phyloP scores from a whole-genome alignment of 495 filamentous ascomycete genomes.

The Talaromyces liani region DNA sequence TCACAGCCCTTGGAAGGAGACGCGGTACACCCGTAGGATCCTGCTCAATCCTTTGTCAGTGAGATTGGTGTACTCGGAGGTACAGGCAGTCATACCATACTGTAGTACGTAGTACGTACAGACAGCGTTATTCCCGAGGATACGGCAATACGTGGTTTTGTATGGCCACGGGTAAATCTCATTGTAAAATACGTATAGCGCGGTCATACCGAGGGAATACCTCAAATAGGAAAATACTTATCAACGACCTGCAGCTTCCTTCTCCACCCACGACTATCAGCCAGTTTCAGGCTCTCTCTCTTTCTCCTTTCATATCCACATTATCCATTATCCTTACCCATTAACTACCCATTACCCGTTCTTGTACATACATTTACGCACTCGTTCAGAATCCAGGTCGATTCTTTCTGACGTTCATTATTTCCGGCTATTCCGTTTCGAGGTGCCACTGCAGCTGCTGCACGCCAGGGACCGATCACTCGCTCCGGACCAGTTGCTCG shows the following conservation, averaged over 20 bases:
- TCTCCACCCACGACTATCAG: slow-evolving; percentile 1
- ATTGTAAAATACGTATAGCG: neutral
- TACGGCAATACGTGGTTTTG: neutral
- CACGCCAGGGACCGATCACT: slow-evolving; percentile 4
- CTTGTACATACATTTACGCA: neutral
- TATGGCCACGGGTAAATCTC: neutral
- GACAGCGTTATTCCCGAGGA: neutral
- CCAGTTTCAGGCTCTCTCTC: neutral
- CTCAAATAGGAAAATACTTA: slow-evolving; percentile 7
- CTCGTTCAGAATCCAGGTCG: neutral
- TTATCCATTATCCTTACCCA: too few relatives aligned
- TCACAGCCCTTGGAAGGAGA: too few relatives aligned
- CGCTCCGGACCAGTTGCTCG: neutral
- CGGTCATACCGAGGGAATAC: neutral
- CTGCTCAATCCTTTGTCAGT: neutral
- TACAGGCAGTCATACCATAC: neutral
- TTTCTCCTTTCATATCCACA: neutral
- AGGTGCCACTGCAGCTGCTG: slow-evolving; percentile 4
- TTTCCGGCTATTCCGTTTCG: neutral
- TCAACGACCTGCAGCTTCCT: neutral
- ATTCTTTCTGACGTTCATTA: neutral
- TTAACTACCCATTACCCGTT: neutral
- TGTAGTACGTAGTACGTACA: neutral
- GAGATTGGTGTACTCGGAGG: neutral
- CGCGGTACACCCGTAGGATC: neutral